Evolutionary conservation across 768 basidiomycete genomes (phyloP), one percentile per base, ranked within the genome.

Genomic region (Mycena indigotica): DNA sequence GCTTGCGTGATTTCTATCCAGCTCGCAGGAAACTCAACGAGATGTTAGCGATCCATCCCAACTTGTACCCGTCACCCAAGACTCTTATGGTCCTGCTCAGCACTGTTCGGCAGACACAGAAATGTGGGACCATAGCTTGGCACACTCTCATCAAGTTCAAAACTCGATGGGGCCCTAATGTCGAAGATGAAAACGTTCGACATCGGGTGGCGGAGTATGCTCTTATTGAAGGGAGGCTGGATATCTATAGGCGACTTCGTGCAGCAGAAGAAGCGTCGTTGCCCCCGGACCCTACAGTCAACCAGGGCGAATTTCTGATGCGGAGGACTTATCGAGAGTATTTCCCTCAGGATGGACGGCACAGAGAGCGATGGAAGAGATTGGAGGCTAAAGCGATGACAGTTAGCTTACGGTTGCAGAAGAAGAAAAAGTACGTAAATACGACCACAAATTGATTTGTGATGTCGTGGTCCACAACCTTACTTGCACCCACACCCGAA

Each of bases 21-120:
- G 71, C 74, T 50, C 79, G 79, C 38, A 73, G 74, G 59, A 73
- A 73, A 17, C 72, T 88, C 53, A 64, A 73, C 41, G 71, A 72
- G 21, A 69, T 88, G 21, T 65, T 87, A 44, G 67, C 64, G 28
- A 60, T 77, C 46, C 80, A 86, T 65, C 75, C 77, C 16, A 70
- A 70, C 41, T 67, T 91, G 23, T 74, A 67, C 25, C 89, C 90
- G 17, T 84, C 79, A 39, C 72, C 86, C 23, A 77, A 75, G 19
- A 89, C 88, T 4, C 66, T 91, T 19, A 81, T 78, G 64, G 72
- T 86, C 41, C 71, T 90, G 39, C 77, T 92, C 26, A 72, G 78
- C 26, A 74, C 81, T 44, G 73, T 92, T 51, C 72, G 72, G 40
- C 65, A 69, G 48, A 78, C 77, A 29, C 78, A 75, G 55, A 75